Evolutionary conservation across 2,329 filamentous ascomycete genomes (phyloP).

Genomic region (Rutstroemia sydowiana): DNA sequence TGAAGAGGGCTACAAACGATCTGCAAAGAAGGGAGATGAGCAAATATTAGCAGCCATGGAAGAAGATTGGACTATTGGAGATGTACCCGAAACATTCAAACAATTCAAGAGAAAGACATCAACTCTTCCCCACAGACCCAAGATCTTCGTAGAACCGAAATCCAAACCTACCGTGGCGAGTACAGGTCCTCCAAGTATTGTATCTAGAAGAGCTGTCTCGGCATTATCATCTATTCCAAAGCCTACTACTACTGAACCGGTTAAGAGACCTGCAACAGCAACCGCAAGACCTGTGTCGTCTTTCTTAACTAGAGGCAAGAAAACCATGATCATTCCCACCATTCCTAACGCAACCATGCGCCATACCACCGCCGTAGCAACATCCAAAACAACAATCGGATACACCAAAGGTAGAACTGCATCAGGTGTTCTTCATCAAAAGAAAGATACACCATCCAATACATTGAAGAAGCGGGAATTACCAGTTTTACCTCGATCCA

Average conservation of each 20-base stretch:
- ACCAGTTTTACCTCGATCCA: slow-evolving; percentile 17
- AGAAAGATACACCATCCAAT: slow-evolving; percentile 5
- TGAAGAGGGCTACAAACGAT: slow-evolving; percentile 36
- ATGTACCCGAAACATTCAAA: slow-evolving; percentile 42
- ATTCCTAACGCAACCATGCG: slow-evolving; percentile 42
- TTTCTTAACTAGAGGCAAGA: slow-evolving; percentile 16
- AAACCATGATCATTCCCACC: slow-evolving; percentile 37
- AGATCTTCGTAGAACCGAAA: slow-evolving; percentile 18
- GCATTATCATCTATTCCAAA: slow-evolving; percentile 40
- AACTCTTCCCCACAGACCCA: slow-evolving; percentile 10
- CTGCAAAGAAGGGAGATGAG: slow-evolving; percentile 52
- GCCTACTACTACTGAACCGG: slow-evolving; percentile 24
- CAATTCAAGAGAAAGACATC: slow-evolving; percentile 26
- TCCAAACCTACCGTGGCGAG: slow-evolving; percentile 11
- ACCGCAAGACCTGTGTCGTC: slow-evolving; percentile 28
- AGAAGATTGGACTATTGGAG: slow-evolving; percentile 51
- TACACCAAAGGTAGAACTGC: slow-evolving; percentile 69
- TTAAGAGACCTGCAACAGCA: slow-evolving; percentile 30
- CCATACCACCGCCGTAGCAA: slow-evolving; percentile 53
- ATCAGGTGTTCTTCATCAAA: slow-evolving; percentile 32
- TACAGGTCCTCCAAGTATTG: slow-evolving; percentile 42
- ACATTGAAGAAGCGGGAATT: slow-evolving; percentile 8
- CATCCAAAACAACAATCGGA: slow-evolving; percentile 75
- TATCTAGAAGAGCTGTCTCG: slow-evolving; percentile 47
- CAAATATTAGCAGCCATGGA: slow-evolving; percentile 61